These are phyloP conservation scores for Vanilla planifolia DNA, from an alignment of 106 monocot species.

Conservation along the genomic window DNA sequence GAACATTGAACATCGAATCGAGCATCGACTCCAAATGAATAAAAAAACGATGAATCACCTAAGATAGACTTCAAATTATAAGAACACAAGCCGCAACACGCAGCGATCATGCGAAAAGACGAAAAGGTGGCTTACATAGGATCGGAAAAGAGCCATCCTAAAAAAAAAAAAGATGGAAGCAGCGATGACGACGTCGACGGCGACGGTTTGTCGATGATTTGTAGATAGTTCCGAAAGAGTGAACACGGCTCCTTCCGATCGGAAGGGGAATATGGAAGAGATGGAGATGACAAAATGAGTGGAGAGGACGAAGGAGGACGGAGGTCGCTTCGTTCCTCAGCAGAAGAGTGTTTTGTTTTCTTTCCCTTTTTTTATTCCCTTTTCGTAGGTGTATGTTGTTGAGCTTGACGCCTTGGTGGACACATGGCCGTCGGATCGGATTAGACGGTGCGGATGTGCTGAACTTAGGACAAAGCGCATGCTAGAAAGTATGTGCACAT, in stretches of 20 bases:
- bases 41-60: no score
- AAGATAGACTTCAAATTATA: neutral
- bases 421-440: no score
- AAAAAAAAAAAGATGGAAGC: neutral
- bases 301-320: neutral
- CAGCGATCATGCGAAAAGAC: neutral
- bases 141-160: constrained; percentile 2
- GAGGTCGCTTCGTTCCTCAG: no score
- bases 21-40: no score
- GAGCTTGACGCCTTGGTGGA: no score
- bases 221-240: no score
- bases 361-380: no score
- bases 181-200: neutral
- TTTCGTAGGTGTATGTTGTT: no score
- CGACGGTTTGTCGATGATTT: neutral
- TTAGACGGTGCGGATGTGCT: no score
- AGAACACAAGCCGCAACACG: neutral
- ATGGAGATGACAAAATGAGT: neutral
- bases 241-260: neutral
- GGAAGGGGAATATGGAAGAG: neutral
- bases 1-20: neutral
- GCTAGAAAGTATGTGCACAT: no score
- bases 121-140: neutral
- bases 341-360: no score
- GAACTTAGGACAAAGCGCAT: no score